Evolutionary conservation across 352 stramenopile genomes (phyloP).

Genomic region (Phytophthora sansomeana): DNA sequence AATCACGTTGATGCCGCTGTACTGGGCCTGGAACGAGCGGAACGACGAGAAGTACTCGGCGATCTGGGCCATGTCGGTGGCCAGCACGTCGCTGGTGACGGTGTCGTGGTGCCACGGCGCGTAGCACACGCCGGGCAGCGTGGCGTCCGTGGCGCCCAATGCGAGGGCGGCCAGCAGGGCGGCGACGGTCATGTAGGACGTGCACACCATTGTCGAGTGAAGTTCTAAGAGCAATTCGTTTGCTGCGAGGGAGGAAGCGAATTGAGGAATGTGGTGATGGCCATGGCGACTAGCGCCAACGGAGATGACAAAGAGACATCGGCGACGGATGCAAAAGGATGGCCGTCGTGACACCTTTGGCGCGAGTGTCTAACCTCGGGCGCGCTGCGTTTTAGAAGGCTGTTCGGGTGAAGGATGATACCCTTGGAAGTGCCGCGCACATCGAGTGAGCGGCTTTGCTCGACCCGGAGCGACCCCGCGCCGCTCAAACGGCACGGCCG

Average conservation of each 20-base stretch:
- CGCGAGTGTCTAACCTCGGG: constrained; percentile 1
- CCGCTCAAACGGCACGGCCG: constrained; percentile 19
- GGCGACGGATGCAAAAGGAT: constrained; percentile 24
- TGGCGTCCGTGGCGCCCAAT: constrained; percentile 17
- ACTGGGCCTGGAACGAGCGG: constrained; percentile 74
- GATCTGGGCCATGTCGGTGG: constrained; percentile 43
- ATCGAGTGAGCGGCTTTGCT: constrained; percentile 28
- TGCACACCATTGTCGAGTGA: constrained; percentile 43
- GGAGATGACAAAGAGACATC: constrained; percentile 10
- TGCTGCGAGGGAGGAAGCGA: constrained; percentile 30
- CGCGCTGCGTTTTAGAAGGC: too few relatives aligned
- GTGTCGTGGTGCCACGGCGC: constrained; percentile 62
- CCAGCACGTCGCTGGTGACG: constrained; percentile 44
- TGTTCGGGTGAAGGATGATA: constrained; percentile 33
- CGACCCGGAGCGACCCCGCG: neutral
- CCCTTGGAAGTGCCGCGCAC: constrained; percentile 35
- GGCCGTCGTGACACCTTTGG: constrained; percentile 13
- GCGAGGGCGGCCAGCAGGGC: constrained; percentile 40
- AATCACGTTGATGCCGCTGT: constrained; percentile 60
- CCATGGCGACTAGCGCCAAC: constrained; percentile 23
- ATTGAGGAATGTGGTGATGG: constrained; percentile 43
- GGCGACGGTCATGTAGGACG: constrained; percentile 44
- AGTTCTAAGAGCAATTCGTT: constrained; percentile 5
- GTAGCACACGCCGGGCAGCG: constrained; percentile 59
- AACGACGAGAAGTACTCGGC: constrained; percentile 62